These are phyloP conservation scores for Alternaria sp. DNA, from an alignment of 2,329 filamentous ascomycete species.

Conservation along the genomic window DNA sequence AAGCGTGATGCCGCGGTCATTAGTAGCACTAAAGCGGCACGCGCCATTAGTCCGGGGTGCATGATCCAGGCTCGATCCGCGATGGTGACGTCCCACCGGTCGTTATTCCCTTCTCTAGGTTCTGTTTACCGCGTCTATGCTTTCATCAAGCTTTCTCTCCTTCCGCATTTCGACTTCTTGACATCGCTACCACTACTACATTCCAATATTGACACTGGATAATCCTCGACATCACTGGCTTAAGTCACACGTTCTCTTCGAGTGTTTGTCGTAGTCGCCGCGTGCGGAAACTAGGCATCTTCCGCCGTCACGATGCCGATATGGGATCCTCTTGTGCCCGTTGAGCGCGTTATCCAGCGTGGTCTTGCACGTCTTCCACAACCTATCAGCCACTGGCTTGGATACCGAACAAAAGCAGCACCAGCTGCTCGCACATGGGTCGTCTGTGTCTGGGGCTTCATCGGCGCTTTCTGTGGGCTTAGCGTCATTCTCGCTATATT, in stretches of 20 bases:
- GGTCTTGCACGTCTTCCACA: conserved; percentile 61
- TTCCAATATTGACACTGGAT: not conserved
- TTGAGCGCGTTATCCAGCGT: conserved; percentile 37
- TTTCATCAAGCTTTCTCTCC: conserved; percentile 14
- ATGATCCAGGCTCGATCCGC: conserved; percentile 20
- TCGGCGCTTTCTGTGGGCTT: conserved; percentile 53
- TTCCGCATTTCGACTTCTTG: conserved; percentile 5
- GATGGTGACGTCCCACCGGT: conserved; percentile 22
- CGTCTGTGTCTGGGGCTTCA: conserved; percentile 51
- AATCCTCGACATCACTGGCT: not conserved
- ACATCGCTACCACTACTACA: not conserved
- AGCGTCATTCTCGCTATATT: conserved; percentile 51
- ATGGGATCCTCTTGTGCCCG: conserved; percentile 35
- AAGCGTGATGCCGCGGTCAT: conserved; percentile 1
- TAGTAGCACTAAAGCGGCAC: conserved; percentile 1
- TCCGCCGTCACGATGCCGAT: conserved; percentile 23
- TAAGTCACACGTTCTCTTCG: not conserved
- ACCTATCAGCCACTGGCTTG: conserved; percentile 71
- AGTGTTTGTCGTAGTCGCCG: not conserved
- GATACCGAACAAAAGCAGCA: conserved; percentile 45
- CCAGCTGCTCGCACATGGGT: conserved; percentile 36
- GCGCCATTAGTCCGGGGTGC: conserved; percentile 30
- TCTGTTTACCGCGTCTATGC: conserved; percentile 17
- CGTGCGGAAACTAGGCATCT: not conserved
- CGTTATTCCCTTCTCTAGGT: conserved; percentile 19